phyloP scores from a whole-genome alignment of 805 yeast species.

The Candida bentonensis region DNA sequence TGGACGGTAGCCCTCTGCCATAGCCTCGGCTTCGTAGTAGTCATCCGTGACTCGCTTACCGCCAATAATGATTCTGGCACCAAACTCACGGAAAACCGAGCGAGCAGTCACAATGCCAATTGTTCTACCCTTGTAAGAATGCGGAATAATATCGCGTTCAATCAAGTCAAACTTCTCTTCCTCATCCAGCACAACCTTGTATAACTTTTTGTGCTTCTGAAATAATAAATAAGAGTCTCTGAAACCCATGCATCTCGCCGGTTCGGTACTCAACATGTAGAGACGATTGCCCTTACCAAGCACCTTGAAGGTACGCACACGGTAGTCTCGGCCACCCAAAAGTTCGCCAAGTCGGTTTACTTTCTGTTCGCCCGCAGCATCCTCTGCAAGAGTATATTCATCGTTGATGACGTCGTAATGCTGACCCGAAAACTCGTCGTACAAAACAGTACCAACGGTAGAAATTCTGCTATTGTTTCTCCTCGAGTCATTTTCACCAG shows the following conservation, averaged over 20 bases:
- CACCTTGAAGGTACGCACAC: constrained; percentile 32
- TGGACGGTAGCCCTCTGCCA: constrained; percentile 44
- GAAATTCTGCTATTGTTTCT: too few relatives aligned
- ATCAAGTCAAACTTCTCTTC: constrained; percentile 76
- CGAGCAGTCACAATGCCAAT: constrained; percentile 87
- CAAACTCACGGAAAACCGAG: constrained; percentile 81
- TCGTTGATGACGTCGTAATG: constrained; percentile 53
- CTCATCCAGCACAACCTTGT: constrained; percentile 58
- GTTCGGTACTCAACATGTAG: constrained; percentile 90
- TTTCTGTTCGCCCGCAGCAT: constrained; percentile 65
- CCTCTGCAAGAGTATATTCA: constrained; percentile 65
- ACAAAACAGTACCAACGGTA: background rate
- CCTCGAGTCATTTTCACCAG: too few relatives aligned
- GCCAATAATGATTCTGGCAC: constrained; percentile 64
- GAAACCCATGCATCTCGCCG: constrained; percentile 89
- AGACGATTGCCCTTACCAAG: constrained; percentile 50
- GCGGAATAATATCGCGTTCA: constrained; percentile 67
- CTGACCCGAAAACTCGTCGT: constrained; percentile 31
- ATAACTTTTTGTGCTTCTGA: constrained; percentile 68
- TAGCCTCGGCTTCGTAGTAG: constrained; percentile 56
- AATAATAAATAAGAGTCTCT: constrained; percentile 82
- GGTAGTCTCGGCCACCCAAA: constrained; percentile 57
- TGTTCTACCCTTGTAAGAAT: constrained; percentile 78
- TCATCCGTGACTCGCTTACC: constrained; percentile 80
- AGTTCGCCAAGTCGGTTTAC: constrained; percentile 55